Percentiles rank a stretch among this genome's conserved stretches.
Conservation (phyloP, 2,329 filamentous ascomycete genomes). For the Trichoderma sp. region DNA sequence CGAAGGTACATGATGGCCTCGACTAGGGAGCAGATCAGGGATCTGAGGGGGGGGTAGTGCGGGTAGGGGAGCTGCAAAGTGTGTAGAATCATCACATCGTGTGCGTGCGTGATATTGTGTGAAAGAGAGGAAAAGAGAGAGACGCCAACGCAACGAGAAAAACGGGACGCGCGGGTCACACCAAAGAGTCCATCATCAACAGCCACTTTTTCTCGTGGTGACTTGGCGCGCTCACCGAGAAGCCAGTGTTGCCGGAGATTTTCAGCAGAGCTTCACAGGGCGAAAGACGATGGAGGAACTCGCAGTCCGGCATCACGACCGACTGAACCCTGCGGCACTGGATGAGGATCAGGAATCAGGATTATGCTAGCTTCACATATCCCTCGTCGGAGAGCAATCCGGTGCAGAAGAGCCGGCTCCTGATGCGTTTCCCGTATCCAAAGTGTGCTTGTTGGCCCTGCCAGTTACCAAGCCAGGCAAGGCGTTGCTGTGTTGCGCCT, state of each 20-base stretch:
- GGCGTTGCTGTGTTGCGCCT: constrained; percentile 17
- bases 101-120: constrained; percentile 15
- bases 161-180: constrained; percentile 19
- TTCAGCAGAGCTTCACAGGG: not conserved
- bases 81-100: not conserved
- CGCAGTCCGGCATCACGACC: not conserved
- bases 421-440: constrained; percentile 1
- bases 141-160: constrained; percentile 6
- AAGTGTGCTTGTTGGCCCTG: constrained; percentile 23
- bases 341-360: not conserved
- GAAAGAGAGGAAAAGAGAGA: not conserved
- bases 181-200: constrained; percentile 12
- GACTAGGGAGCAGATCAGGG: constrained; percentile 2
- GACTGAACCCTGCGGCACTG: not conserved
- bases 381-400: not conserved
- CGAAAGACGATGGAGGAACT: not conserved
- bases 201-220: not conserved
- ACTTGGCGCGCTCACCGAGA: constrained; percentile 13
- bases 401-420: not conserved
- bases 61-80: not conserved
- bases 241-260: not conserved
- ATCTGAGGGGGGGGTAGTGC: not conserved
- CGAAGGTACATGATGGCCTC: not conserved
- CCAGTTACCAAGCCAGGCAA: constrained; percentile 7
- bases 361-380: not conserved